Conservation (phyloP, 208 protist genomes). For the Leishmania martiniquensis region DNA sequence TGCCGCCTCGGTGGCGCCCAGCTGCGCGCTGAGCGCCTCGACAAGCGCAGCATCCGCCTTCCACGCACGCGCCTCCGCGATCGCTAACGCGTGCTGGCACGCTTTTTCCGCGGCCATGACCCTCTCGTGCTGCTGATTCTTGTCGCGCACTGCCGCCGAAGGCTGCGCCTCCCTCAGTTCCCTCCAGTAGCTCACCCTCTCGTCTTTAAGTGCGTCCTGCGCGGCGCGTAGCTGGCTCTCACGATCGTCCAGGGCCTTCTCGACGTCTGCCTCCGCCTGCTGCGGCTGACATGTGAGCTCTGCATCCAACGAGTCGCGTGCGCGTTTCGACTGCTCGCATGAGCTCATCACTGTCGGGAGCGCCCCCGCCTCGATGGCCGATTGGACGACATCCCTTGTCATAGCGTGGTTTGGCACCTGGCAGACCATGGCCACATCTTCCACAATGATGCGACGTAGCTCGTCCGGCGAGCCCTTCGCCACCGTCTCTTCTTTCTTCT, state of each 20-base stretch:
- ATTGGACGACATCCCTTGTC: slow-evolving; percentile 18
- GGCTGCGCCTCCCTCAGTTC: background rate
- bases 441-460: slow-evolving; percentile 22
- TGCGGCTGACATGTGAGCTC: slow-evolving; percentile 12
- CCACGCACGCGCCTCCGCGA: background rate
- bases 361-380: slow-evolving; percentile 8
- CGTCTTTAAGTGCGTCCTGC: slow-evolving; percentile 10
- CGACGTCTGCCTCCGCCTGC: slow-evolving; percentile 14
- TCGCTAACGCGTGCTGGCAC: background rate
- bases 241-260: slow-evolving; percentile 11
- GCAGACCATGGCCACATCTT: slow-evolving; percentile 4
- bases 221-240: slow-evolving; percentile 10
- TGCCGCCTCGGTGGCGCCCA: slow-evolving; percentile 1
- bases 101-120: background rate
- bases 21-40: background rate
- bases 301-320: slow-evolving; percentile 6
- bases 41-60: slow-evolving; percentile 1
- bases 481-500: slow-evolving; percentile 20
- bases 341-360: slow-evolving; percentile 16
- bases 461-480: slow-evolving; percentile 33
- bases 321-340: slow-evolving; percentile 14
- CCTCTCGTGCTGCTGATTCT: slow-evolving; percentile 1
- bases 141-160: background rate
- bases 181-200: background rate
- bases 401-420: slow-evolving; percentile 36